Conservation (phyloP, 768 basidiomycete genomes). For the Suillus bovinus region DNA sequence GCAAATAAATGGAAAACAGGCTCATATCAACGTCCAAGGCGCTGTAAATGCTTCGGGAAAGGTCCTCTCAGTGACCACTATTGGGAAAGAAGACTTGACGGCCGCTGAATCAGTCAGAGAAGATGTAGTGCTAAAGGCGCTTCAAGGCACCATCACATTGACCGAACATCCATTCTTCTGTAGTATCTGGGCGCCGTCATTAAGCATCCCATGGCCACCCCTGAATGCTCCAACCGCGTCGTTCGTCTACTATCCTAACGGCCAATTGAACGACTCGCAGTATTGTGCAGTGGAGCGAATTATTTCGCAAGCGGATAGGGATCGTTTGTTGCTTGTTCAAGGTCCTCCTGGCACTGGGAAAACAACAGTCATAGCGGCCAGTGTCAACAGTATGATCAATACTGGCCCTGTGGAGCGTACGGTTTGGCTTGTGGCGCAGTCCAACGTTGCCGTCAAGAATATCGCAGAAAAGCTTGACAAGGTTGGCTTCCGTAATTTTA, state of each 20-base stretch:
- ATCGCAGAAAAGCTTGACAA: slow-evolving; percentile 47
- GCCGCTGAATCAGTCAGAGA: slow-evolving; percentile 45
- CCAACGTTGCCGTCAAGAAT: slow-evolving; percentile 54
- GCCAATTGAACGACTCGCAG: slow-evolving; percentile 31
- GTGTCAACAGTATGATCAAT: slow-evolving; percentile 25
- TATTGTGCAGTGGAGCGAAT: slow-evolving; percentile 28
- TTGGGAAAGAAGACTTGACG: slow-evolving; percentile 57
- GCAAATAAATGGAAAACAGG: slow-evolving; percentile 38
- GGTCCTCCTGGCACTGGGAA: slow-evolving; percentile 48
- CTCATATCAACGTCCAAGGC: slow-evolving; percentile 29
- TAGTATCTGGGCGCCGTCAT: slow-evolving; percentile 28
- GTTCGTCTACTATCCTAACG: slow-evolving; percentile 4
- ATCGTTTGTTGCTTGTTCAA: slow-evolving; percentile 29
- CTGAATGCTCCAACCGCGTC: background rate
- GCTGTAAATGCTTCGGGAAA: slow-evolving; percentile 15
- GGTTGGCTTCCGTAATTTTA: slow-evolving; percentile 35
- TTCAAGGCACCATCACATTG: slow-evolving; percentile 22
- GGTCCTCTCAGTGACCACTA: slow-evolving; percentile 42
- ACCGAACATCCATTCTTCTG: slow-evolving; percentile 26
- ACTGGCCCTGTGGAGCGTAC: slow-evolving; percentile 13
- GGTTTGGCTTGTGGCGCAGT: slow-evolving; percentile 47
- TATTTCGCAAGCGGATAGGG: slow-evolving; percentile 22
- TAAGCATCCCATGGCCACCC: slow-evolving; percentile 20
- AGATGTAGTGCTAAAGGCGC: slow-evolving; percentile 19
- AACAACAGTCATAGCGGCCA: slow-evolving; percentile 43